Percentiles rank a stretch among this genome's conserved stretches.
Conservation (phyloP, 305 asterid genomes). For the Nicotiana rustica region DNA sequence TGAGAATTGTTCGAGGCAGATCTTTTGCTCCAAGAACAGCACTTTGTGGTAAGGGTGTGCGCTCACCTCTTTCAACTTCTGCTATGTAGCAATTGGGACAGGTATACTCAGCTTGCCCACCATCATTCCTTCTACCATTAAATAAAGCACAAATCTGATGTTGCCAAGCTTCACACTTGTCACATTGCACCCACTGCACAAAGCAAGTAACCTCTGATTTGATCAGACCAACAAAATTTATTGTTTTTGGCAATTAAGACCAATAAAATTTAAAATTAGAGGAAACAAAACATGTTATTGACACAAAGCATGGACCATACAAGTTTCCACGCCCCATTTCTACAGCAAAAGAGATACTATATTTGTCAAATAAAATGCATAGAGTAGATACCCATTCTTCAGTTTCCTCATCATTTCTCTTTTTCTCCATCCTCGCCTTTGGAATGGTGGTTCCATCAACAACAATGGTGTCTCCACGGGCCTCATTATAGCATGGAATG, state of each 20-base stretch:
- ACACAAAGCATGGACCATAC: not conserved
- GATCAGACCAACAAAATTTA: not conserved
- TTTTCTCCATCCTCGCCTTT: constrained; percentile 86
- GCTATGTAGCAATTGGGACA: constrained; percentile 93
- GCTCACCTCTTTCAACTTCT: constrained; percentile 94
- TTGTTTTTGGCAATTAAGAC: too few relatives aligned
- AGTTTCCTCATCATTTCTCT: constrained; percentile 93
- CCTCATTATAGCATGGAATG: constrained; percentile 83
- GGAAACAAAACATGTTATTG: constrained; percentile 24
- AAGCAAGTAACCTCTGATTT: constrained; percentile 42
- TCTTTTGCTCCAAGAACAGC: constrained; percentile 99
- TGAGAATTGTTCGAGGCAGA: constrained; percentile 85
- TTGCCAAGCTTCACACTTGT: constrained; percentile 98
- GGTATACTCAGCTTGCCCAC: constrained; percentile 98
- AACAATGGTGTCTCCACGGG: constrained; percentile 85
- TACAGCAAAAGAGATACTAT: constrained; percentile 24
- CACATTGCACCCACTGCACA: constrained; percentile 98
- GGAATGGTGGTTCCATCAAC: constrained; percentile 74
- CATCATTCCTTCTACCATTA: constrained; percentile 96
- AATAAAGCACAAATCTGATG: constrained; percentile 97
- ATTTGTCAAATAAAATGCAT: constrained; percentile 19
- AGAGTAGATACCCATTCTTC: constrained; percentile 86
- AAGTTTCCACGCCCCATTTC: constrained; percentile 1
- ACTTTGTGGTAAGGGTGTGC: constrained; percentile 80
- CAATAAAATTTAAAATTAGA: not conserved